A percentile compares a stretch with the other conserved stretches of the same genome.
Conservation (phyloP, 2,329 filamentous ascomycete species). For the Nannizzia gypsea region DNA sequence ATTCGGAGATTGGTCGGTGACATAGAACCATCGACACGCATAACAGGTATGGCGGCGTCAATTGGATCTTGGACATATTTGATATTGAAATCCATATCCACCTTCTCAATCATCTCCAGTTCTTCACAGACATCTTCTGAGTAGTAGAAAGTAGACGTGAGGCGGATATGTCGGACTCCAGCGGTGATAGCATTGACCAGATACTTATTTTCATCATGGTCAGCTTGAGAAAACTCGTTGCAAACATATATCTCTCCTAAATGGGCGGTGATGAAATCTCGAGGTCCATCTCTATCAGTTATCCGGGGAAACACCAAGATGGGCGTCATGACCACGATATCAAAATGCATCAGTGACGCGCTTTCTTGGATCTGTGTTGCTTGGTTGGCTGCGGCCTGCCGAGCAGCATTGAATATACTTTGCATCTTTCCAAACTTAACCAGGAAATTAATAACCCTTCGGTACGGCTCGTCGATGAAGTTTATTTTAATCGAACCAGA, state of each 20-base stretch:
- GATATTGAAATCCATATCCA: slow-evolving; percentile 85
- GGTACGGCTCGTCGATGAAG: slow-evolving; percentile 92
- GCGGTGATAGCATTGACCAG: slow-evolving; percentile 82
- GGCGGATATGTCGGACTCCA: slow-evolving; percentile 79
- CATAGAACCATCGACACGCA: slow-evolving; percentile 83
- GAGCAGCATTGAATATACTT: slow-evolving; percentile 91
- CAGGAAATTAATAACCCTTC: slow-evolving; percentile 94
- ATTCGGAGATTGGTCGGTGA: slow-evolving; percentile 84
- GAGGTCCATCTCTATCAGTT: slow-evolving; percentile 55
- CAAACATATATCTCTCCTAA: slow-evolving; percentile 94
- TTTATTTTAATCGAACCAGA: slow-evolving; percentile 95
- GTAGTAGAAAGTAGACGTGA: slow-evolving; percentile 86
- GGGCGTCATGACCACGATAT: slow-evolving; percentile 84
- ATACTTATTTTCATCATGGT: slow-evolving; percentile 57
- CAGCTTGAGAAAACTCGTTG: slow-evolving; percentile 78
- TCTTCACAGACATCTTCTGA: slow-evolving; percentile 61
- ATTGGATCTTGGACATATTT: slow-evolving; percentile 78
- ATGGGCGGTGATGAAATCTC: slow-evolving; percentile 82
- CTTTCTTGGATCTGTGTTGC: slow-evolving; percentile 88
- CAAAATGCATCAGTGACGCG: slow-evolving; percentile 82
- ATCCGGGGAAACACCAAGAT: slow-evolving; percentile 88
- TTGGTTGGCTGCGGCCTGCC: slow-evolving; percentile 86
- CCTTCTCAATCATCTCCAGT: slow-evolving; percentile 91
- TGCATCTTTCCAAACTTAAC: slow-evolving; percentile 99
- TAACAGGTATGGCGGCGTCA: slow-evolving; percentile 69